These are phyloP conservation scores for Rusavskia elegans DNA, from an alignment of 495 filamentous ascomycete species.

Conservation along the genomic window DNA sequence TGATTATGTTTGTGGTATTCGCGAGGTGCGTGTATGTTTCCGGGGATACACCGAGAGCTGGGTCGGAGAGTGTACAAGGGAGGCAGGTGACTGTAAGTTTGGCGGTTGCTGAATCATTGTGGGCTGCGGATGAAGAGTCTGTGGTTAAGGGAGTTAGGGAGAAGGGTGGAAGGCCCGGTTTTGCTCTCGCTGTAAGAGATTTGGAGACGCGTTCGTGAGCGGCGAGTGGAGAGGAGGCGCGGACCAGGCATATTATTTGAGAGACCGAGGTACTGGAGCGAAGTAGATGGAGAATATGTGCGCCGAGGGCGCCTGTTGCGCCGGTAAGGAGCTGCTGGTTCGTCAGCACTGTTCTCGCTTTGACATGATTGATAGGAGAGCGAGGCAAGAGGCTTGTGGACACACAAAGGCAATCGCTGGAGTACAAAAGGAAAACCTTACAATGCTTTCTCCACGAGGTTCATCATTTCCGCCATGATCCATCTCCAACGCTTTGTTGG, in stretches of 20 bases:
- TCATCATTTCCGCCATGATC: neutral
- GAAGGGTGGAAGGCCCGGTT: conserved; percentile 6
- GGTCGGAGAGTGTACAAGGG: conserved; percentile 16
- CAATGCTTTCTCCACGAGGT: neutral
- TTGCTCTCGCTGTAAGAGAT: conserved; percentile 20
- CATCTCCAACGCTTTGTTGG: too few relatives aligned
- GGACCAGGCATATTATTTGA: conserved; percentile 39
- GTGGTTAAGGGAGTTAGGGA: conserved; percentile 4
- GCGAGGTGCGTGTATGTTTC: conserved; percentile 22
- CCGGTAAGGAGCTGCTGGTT: conserved; percentile 31
- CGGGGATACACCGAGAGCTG: conserved; percentile 27
- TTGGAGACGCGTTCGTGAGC: conserved; percentile 32
- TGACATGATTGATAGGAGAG: neutral
- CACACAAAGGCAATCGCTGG: neutral
- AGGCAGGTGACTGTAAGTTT: conserved; percentile 22
- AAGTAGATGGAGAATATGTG: conserved; percentile 35
- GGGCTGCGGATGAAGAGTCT: conserved; percentile 5
- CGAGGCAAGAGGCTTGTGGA: neutral
- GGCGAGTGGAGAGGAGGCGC: conserved; percentile 28
- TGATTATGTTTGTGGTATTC: conserved; percentile 28
- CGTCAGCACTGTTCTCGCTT: too few relatives aligned
- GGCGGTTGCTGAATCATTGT: conserved; percentile 6
- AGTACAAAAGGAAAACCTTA: neutral
- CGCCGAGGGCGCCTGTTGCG: conserved; percentile 44
- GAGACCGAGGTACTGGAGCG: conserved; percentile 16